Conservation (phyloP, 257 asterid species). For the Salvia miltiorrhiza region DNA sequence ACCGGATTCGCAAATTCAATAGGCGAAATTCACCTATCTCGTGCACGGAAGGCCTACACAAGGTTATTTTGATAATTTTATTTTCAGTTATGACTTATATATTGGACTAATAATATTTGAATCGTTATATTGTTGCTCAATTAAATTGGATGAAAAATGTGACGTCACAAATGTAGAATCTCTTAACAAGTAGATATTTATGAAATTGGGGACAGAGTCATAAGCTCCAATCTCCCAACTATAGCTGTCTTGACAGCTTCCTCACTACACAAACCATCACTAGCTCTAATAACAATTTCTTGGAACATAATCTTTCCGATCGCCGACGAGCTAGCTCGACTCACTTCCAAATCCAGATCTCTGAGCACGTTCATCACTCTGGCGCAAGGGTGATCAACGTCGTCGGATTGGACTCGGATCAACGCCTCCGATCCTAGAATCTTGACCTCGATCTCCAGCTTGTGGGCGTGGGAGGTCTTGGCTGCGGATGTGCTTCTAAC, state of each 20-base stretch:
- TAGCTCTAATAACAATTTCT: conserved; percentile 33
- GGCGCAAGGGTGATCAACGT: conserved; percentile 28
- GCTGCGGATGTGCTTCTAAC: not conserved
- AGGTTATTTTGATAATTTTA: too few relatives aligned
- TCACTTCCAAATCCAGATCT: conserved; percentile 27
- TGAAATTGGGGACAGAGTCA: too few relatives aligned
- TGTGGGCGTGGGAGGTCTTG: not conserved
- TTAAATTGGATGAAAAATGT: too few relatives aligned
- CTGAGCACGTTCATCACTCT: conserved; percentile 31
- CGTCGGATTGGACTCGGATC: conserved; percentile 22
- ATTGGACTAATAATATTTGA: too few relatives aligned
- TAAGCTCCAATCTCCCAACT: not conserved
- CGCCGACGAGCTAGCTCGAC: conserved; percentile 27
- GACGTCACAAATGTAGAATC: too few relatives aligned
- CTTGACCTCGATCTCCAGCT: conserved; percentile 25
- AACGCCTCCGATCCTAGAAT: conserved; percentile 34
- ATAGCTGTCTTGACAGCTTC: conserved; percentile 36
- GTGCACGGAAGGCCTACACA: too few relatives aligned
- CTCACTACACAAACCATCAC: conserved; percentile 25
- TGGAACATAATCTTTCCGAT: conserved; percentile 36
- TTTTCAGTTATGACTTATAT: too few relatives aligned
- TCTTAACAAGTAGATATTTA: too few relatives aligned
- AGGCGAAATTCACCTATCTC: too few relatives aligned
- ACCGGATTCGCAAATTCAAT: too few relatives aligned
- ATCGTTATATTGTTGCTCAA: too few relatives aligned